Percentiles rank a stretch among this genome's conserved stretches.
phyloP scores from a whole-genome alignment of 129 eudicot species.

The Helichrysum umbraculigerum region DNA sequence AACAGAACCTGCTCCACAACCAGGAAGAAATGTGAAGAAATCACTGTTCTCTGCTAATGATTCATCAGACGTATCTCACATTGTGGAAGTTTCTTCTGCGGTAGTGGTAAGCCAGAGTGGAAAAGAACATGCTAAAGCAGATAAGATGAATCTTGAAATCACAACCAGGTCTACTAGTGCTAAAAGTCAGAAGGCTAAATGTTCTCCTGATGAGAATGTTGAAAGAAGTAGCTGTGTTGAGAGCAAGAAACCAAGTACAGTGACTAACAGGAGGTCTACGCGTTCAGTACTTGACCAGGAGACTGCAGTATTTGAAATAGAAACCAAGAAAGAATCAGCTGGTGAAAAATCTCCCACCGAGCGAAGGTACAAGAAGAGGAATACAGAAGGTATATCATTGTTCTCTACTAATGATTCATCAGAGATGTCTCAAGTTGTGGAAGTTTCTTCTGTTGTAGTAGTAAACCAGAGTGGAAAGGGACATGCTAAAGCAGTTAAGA shows the following conservation, averaged over 20 bases:
- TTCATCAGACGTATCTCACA: background rate
- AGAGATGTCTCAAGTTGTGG: background rate
- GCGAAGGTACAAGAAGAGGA: slow-evolving; percentile 28
- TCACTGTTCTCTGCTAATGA: slow-evolving; percentile 36
- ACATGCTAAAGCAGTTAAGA: slow-evolving; percentile 20
- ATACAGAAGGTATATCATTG: slow-evolving; percentile 39
- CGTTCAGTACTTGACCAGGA: slow-evolving; percentile 42
- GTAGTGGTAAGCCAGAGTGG: background rate
- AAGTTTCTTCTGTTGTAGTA: slow-evolving; percentile 12
- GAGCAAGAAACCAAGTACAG: slow-evolving; percentile 22
- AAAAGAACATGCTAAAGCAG: slow-evolving; percentile 6
- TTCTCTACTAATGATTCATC: slow-evolving; percentile 30
- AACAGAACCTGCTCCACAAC: slow-evolving; percentile 29
- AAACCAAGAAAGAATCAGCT: slow-evolving; percentile 17
- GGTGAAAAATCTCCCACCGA: slow-evolving; percentile 12
- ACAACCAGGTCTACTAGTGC: slow-evolving; percentile 39
- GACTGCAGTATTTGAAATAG: slow-evolving; percentile 19
- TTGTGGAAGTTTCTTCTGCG: slow-evolving; percentile 8
- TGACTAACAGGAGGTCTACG: slow-evolving; percentile 40
- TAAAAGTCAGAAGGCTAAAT: slow-evolving; percentile 33
- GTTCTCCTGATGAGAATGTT: slow-evolving; percentile 22
- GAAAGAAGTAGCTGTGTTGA: slow-evolving; percentile 18
- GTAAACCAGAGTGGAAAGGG: background rate
- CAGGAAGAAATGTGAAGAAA: slow-evolving; percentile 33
- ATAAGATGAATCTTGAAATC: slow-evolving; percentile 30